Conservation (phyloP, 306 rosid species). For the Trifolium repens region DNA sequence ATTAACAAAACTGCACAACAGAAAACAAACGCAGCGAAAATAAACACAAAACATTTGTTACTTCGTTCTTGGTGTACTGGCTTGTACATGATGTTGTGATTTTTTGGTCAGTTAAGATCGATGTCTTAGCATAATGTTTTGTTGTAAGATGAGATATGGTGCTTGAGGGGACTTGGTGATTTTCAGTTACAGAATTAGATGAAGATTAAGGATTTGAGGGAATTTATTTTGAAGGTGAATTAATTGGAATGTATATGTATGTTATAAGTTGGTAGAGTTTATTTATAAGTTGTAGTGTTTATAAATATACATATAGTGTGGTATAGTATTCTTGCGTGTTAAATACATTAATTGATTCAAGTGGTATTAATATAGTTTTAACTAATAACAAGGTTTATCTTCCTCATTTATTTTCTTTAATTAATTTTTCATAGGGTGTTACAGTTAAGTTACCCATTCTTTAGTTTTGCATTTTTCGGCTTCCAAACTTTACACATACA, state of each 20-base stretch:
- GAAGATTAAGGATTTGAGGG: not conserved
- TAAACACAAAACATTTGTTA: slow-evolving; percentile 64
- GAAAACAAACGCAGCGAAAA: slow-evolving; percentile 54
- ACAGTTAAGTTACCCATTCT: not conserved
- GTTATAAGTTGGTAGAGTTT: not conserved
- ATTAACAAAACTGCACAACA: slow-evolving; percentile 43
- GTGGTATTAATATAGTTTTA: not conserved
- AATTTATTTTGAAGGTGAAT: not conserved
- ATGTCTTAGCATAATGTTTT: not conserved
- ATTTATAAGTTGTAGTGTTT: not conserved
- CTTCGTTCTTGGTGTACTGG: slow-evolving; percentile 45
- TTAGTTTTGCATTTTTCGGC: not conserved
- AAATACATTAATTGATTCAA: not conserved
- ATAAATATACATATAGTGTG: not conserved
- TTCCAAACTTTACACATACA: not conserved
- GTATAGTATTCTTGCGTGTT: not conserved
- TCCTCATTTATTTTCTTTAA: not conserved
- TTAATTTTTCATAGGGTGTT: not conserved
- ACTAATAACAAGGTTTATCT: not conserved
- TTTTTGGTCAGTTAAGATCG: not conserved
- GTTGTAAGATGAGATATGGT: not conserved
- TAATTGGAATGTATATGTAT: not conserved
- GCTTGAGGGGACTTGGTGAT: not conserved
- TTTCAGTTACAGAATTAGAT: not conserved
- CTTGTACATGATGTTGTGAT: slow-evolving; percentile 36